These are phyloP conservation scores for Aegilops sharonensis DNA, from an alignment of 176 grass and related monocot species.

Conservation along the genomic window DNA sequence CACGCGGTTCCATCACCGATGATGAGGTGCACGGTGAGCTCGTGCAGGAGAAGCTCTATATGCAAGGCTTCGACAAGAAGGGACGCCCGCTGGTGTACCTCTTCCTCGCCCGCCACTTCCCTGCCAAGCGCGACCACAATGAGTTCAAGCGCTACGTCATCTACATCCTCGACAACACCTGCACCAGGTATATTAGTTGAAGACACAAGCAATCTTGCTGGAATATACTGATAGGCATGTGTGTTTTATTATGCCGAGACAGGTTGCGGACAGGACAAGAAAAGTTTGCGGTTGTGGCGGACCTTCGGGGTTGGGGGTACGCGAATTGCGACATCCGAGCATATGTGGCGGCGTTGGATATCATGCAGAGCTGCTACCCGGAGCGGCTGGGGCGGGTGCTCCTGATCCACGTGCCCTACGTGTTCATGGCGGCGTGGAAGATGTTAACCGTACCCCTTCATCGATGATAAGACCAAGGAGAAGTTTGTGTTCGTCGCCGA, in stretches of 20 bases:
- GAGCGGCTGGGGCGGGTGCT: slow-evolving; percentile 38
- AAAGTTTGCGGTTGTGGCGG: too few relatives aligned
- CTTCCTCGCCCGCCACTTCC: slow-evolving; percentile 44
- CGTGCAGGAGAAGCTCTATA: slow-evolving; percentile 38
- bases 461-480: slow-evolving; percentile 61
- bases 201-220: slow-evolving; percentile 37
- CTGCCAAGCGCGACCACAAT: slow-evolving; percentile 37
- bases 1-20: slow-evolving; percentile 38
- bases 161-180: slow-evolving; percentile 45
- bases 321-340: slow-evolving; percentile 55
- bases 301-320: slow-evolving; percentile 64
- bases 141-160: slow-evolving; percentile 51
- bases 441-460: neutral
- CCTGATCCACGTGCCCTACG: neutral
- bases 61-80: slow-evolving; percentile 49
- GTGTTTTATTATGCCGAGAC: neutral
- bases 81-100: slow-evolving; percentile 35
- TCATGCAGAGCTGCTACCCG: slow-evolving; percentile 70
- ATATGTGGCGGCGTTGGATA: slow-evolving; percentile 26
- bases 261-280: neutral
- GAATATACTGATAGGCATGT: too few relatives aligned
- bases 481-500: slow-evolving; percentile 62
- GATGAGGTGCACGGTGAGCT: neutral
- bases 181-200: slow-evolving; percentile 5
- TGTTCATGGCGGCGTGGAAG: neutral